A percentile compares a stretch with the other conserved stretches of the same genome.
These are phyloP conservation scores for Aspergillus panamensis DNA, from an alignment of 495 filamentous ascomycete genomes.

Conservation along the genomic window DNA sequence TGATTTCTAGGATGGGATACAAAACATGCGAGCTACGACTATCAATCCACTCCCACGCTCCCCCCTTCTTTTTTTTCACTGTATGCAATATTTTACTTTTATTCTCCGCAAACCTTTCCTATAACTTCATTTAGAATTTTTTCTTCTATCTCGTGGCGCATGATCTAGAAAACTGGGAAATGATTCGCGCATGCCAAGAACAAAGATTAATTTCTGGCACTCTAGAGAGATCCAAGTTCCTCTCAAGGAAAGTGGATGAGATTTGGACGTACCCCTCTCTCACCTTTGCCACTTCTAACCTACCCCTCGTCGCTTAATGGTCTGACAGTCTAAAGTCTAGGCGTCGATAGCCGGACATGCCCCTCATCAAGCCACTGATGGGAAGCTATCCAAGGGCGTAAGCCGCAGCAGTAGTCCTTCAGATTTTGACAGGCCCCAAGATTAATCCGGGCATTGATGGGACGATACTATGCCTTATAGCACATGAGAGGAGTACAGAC, in stretches of 20 bases:
- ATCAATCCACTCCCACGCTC: no score
- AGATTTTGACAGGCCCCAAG: neutral
- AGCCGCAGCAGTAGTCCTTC: neutral
- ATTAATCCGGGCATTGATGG: neutral
- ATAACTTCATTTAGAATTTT: no score
- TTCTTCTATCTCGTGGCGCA: no score
- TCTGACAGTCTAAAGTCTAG: slow-evolving; percentile 14
- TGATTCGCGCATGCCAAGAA: no score
- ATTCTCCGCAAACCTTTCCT: no score
- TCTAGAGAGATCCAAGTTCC: neutral
- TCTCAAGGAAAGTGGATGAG: slow-evolving; percentile 7
- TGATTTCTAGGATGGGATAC: no score
- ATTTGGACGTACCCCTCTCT: neutral
- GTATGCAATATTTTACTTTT: no score
- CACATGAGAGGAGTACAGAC: neutral
- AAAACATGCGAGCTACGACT: no score
- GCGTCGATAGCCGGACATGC: neutral
- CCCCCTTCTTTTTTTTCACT: no score
- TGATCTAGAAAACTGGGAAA: no score
- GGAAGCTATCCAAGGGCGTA: neutral
- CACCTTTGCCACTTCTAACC: neutral
- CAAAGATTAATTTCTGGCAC: neutral
- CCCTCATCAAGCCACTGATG: neutral
- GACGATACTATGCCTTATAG: neutral
- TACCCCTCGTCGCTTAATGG: slow-evolving; percentile 18